phyloP scores from a whole-genome alignment of 441 rosid genomes.

The Populus tomentosa region DNA sequence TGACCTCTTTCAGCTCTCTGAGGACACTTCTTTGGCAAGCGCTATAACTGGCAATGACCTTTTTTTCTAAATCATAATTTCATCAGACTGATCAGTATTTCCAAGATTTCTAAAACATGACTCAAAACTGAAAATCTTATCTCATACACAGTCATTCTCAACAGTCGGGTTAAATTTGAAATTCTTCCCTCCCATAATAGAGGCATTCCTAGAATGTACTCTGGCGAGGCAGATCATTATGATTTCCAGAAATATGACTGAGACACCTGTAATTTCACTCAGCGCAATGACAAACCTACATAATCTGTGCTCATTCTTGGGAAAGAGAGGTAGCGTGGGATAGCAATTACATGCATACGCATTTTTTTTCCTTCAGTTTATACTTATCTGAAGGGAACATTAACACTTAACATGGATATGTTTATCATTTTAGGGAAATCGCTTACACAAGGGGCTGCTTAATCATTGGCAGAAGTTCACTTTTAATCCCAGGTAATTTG shows the following conservation, averaged over 20 bases:
- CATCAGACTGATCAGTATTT: not conserved
- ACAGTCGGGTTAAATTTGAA: not conserved
- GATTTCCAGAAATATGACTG: not conserved
- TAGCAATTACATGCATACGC: not conserved
- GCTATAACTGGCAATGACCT: not conserved
- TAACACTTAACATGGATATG: constrained; percentile 1
- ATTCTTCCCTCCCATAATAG: not conserved
- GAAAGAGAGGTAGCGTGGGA: not conserved
- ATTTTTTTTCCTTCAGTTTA: not conserved
- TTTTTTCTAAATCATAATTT: too few species aligned
- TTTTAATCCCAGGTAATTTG: constrained; percentile 82
- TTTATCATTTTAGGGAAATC: constrained; percentile 63
- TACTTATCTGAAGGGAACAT: not conserved
- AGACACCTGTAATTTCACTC: not conserved
- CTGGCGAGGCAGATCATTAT: not conserved
- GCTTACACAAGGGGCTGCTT: constrained; percentile 78
- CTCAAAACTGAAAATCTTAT: not conserved
- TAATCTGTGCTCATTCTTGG: not conserved
- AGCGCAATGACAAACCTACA: not conserved
- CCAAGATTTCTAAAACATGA: not conserved
- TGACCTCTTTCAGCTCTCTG: not conserved
- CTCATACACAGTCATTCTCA: not conserved
- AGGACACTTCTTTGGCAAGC: not conserved
- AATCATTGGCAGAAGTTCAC: constrained; percentile 98
- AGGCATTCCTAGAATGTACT: not conserved